A percentile compares a stretch with the other conserved stretches of the same genome.
Evolutionary conservation across 2,329 filamentous ascomycete species (phyloP).

Genomic region (Aureobasidium musti): DNA sequence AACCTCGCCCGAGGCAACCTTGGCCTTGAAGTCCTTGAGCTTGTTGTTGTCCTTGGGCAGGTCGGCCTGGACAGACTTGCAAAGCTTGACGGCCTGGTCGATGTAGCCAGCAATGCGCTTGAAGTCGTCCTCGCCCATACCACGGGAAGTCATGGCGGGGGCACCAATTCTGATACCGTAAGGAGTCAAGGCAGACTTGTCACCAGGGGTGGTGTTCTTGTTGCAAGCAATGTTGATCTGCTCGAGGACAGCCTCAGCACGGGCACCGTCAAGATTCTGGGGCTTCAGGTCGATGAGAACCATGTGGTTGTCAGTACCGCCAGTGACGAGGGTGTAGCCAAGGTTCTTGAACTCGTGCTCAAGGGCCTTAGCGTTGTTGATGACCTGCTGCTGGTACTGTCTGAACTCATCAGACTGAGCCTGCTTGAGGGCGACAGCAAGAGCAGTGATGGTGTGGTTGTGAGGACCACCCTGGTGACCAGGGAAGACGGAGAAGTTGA

Average conservation of each 20-base stretch:
- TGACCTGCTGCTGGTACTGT: conserved; percentile 85
- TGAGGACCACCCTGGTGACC: conserved; percentile 97
- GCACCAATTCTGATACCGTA: conserved; percentile 95
- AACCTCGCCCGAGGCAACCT: conserved; percentile 76
- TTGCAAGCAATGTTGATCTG: conserved; percentile 99
- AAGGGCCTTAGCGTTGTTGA: conserved; percentile 88
- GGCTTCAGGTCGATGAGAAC: conserved; percentile 90
- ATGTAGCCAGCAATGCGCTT: conserved; percentile 88
- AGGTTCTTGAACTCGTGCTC: conserved; percentile 76
- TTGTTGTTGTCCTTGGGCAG: conserved; percentile 98
- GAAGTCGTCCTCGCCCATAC: conserved; percentile 91
- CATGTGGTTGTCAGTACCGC: conserved; percentile 96
- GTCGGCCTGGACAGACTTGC: conserved; percentile 78
- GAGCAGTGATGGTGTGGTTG: conserved; percentile 97
- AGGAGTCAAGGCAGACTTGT: conserved; percentile 94
- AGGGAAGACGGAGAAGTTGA: conserved; percentile 96
- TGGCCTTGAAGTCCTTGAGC: conserved; percentile 99
- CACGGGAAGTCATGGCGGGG: conserved; percentile 95
- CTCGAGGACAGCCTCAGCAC: conserved; percentile 93
- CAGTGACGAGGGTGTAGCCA: conserved; percentile 86
- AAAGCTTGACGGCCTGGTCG: conserved; percentile 82
- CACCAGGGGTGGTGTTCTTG: conserved; percentile 98
- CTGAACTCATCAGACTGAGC: conserved; percentile 87
- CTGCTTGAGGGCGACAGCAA: conserved; percentile 93
- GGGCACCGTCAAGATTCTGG: conserved; percentile 84